phyloP scores from a whole-genome alignment of 2,329 filamentous ascomycete genomes.

The Didymosphaeria variabile region DNA sequence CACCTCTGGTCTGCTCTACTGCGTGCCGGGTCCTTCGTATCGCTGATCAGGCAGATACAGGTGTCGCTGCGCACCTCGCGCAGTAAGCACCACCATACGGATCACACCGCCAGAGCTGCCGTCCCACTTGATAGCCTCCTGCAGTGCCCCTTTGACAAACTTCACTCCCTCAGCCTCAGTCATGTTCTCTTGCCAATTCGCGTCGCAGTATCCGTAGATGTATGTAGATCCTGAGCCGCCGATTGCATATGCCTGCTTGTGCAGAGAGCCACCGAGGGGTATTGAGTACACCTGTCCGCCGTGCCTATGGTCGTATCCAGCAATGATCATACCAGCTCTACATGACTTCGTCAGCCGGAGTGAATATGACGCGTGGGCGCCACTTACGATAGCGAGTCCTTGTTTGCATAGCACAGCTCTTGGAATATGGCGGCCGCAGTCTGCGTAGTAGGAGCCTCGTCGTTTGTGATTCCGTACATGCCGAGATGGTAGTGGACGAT shows the following conservation, averaged over 20 bases:
- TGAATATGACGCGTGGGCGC: neutral
- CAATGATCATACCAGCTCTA: conserved; percentile 96
- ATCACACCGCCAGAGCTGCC: conserved; percentile 98
- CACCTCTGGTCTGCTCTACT: conserved; percentile 37
- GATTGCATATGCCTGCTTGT: conserved; percentile 97
- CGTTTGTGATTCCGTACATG: conserved; percentile 89
- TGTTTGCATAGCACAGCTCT: conserved; percentile 97
- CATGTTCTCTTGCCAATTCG: conserved; percentile 96
- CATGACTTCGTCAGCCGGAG: conserved; percentile 27
- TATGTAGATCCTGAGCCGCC: conserved; percentile 97
- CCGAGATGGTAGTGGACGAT: conserved; percentile 97
- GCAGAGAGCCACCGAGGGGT: conserved; percentile 92
- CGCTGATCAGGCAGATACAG: conserved; percentile 89
- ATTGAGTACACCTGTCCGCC: conserved; percentile 98
- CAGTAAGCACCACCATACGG: conserved; percentile 94
- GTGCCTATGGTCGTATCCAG: conserved; percentile 94
- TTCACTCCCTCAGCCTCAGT: conserved; percentile 87
- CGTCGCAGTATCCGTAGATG: conserved; percentile 98
- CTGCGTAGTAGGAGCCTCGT: conserved; percentile 90
- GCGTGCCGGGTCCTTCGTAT: conserved; percentile 77
- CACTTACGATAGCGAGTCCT: conserved; percentile 85
- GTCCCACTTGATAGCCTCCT: conserved; percentile 99
- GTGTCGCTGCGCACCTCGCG: conserved; percentile 88
- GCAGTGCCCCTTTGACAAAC: conserved; percentile 90
- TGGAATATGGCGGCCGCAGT: conserved; percentile 96